Evolutionary conservation across 2,329 filamentous ascomycete species (phyloP).

Genomic region (Hypocreales sp.): DNA sequence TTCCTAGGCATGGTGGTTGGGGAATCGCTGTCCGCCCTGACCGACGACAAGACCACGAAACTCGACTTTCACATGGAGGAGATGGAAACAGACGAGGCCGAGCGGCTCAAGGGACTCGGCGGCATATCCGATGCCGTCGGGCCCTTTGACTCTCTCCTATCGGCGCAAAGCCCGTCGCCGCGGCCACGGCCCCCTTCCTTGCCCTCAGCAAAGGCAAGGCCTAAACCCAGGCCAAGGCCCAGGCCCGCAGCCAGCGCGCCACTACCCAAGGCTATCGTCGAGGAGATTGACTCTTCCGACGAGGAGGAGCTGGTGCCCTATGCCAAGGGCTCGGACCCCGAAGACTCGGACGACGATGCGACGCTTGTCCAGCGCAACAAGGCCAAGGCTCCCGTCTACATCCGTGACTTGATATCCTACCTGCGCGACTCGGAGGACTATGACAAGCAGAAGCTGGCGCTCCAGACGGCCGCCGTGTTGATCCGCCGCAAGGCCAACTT

Average conservation of each 20-base stretch:
- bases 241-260: conserved; percentile 12
- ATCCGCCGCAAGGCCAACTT: conserved; percentile 83
- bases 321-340: conserved; percentile 71
- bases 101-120: conserved; percentile 57
- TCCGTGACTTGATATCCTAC: conserved; percentile 67
- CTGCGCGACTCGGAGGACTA: conserved; percentile 71
- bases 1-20: conserved; percentile 84
- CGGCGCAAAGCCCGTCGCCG: conserved; percentile 1
- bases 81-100: conserved; percentile 53
- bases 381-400: conserved; percentile 72
- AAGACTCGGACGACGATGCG: conserved; percentile 88
- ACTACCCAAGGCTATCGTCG: conserved; percentile 34
- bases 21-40: conserved; percentile 49
- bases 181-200: not conserved
- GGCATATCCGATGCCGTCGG: conserved; percentile 48
- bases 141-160: conserved; percentile 31
- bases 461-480: conserved; percentile 60
- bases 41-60: conserved; percentile 51
- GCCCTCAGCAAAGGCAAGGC: conserved; percentile 9
- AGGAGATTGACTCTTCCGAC: conserved; percentile 48
- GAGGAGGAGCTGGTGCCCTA: conserved; percentile 62
- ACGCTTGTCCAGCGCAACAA: conserved; percentile 76
- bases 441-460: conserved; percentile 66
- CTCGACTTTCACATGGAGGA: conserved; percentile 80
- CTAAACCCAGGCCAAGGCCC: conserved; percentile 10